Evolutionary conservation across 805 yeast genomes (phyloP).

Genomic region (Pichia deserticola): DNA sequence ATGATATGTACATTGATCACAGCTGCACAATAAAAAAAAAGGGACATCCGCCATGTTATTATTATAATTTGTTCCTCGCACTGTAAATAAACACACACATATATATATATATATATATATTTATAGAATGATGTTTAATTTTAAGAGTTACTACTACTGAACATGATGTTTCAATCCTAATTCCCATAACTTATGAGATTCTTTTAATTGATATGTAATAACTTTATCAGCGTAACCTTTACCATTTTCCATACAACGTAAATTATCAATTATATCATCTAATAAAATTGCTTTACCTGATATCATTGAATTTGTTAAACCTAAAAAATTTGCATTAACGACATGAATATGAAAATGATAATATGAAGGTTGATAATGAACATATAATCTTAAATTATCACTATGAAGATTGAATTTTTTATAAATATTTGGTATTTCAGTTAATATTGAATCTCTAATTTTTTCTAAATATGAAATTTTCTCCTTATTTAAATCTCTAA

Average conservation of each 20-base stretch:
- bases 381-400: constrained; percentile 64
- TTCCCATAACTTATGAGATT: constrained; percentile 69
- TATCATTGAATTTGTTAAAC: constrained; percentile 58
- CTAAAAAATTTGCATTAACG: constrained; percentile 64
- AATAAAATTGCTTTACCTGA: constrained; percentile 77
- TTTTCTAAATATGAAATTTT: constrained; percentile 54
- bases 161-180: constrained; percentile 19
- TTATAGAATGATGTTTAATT: too few relatives aligned
- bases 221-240: constrained; percentile 54
- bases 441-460: constrained; percentile 38
- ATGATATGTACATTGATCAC: too few relatives aligned
- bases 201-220: constrained; percentile 63
- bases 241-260: constrained; percentile 39
- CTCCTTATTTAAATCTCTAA: constrained; percentile 59
- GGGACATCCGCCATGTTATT: too few relatives aligned
- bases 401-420: constrained; percentile 29
- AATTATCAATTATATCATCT: constrained; percentile 73
- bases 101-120: too few relatives aligned
- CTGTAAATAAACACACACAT: too few relatives aligned
- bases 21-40: too few relatives aligned
- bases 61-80: too few relatives aligned
- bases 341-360: constrained; percentile 93
- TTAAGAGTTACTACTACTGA: not conserved
- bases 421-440: constrained; percentile 42
- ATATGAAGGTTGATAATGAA: constrained; percentile 94